Evolutionary conservation across 2,329 filamentous ascomycete species (phyloP).

Genomic region (Ceratocystis alfenasii): DNA sequence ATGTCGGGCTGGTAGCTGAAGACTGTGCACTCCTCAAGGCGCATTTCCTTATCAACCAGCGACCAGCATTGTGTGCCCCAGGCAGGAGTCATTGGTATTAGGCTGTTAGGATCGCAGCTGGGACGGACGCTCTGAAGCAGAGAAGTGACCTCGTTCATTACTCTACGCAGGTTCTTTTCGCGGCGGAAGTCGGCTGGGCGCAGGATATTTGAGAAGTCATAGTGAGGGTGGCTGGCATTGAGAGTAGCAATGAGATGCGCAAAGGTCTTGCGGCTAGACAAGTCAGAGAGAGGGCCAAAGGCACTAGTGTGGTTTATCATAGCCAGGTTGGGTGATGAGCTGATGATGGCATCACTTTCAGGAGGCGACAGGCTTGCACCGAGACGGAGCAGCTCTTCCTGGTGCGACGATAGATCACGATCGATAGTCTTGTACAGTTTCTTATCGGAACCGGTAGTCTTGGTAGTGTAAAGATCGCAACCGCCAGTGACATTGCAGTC

Average conservation of each 20-base stretch:
- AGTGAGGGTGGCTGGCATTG: slow-evolving; percentile 81
- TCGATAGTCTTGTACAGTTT: slow-evolving; percentile 96
- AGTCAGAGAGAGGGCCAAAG: slow-evolving; percentile 80
- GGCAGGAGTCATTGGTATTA: slow-evolving; percentile 27
- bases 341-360: slow-evolving; percentile 57
- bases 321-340: slow-evolving; percentile 47
- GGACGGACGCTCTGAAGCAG: slow-evolving; percentile 79
- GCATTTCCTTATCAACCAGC: slow-evolving; percentile 89
- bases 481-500: slow-evolving; percentile 86
- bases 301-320: slow-evolving; percentile 71
- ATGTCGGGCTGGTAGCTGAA: slow-evolving; percentile 84
- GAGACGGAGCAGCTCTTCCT: slow-evolving; percentile 75
- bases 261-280: slow-evolving; percentile 80
- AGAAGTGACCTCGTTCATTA: slow-evolving; percentile 79
- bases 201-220: slow-evolving; percentile 90
- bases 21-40: slow-evolving; percentile 71
- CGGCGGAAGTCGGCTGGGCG: slow-evolving; percentile 81
- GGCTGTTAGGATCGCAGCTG: slow-evolving; percentile 31
- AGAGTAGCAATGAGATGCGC: slow-evolving; percentile 93
- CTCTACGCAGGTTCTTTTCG: slow-evolving; percentile 64
- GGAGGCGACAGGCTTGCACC: slow-evolving; percentile 81
- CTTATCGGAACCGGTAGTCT: slow-evolving; percentile 89
- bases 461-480: slow-evolving; percentile 95
- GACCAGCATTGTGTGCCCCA: slow-evolving; percentile 92
- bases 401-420: slow-evolving; percentile 77